Evolutionary conservation across 1,139 yeast species (phyloP).

Genomic region (Debaryomycetaceae sp.): DNA sequence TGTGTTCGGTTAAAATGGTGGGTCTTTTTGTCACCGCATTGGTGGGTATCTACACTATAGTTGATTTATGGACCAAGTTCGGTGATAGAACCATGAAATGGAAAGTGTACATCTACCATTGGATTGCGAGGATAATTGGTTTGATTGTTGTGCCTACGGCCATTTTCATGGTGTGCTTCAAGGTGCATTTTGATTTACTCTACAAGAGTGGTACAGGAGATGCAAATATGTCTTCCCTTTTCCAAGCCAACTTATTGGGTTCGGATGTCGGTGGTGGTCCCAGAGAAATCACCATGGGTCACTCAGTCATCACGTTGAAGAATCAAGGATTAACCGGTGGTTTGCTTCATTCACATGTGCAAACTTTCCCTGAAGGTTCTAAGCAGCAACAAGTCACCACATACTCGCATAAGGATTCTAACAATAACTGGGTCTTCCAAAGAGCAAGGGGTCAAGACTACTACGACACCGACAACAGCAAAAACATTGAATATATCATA

Average conservation of each 20-base stretch:
- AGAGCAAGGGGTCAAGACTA: slow-evolving; percentile 60
- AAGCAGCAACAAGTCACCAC: slow-evolving; percentile 95
- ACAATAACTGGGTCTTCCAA: slow-evolving; percentile 88
- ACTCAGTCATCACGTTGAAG: slow-evolving; percentile 75
- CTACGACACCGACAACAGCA: slow-evolving; percentile 49
- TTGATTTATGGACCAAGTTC: slow-evolving; percentile 68
- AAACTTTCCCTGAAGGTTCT: slow-evolving; percentile 92
- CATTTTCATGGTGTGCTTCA: slow-evolving; percentile 64
- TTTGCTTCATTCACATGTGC: slow-evolving; percentile 90
- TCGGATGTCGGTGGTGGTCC: slow-evolving; percentile 84
- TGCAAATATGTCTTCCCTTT: slow-evolving; percentile 93
- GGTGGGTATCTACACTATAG: slow-evolving; percentile 73
- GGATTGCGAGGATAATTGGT: slow-evolving; percentile 61
- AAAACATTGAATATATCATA: slow-evolving; percentile 53
- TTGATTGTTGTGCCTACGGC: slow-evolving; percentile 60
- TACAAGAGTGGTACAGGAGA: slow-evolving; percentile 89
- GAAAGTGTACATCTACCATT: slow-evolving; percentile 53
- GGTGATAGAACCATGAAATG: slow-evolving; percentile 55
- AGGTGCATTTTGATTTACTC: slow-evolving; percentile 69
- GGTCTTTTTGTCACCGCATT: slow-evolving; percentile 73
- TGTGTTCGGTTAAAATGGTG: slow-evolving; percentile 84
- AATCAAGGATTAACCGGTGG: slow-evolving; percentile 93
- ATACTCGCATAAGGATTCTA: slow-evolving; percentile 86
- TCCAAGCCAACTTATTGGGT: slow-evolving; percentile 89
- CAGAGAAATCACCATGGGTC: slow-evolving; percentile 77